Conservation (phyloP, 495 filamentous ascomycete species). For the Daldinia loculata region DNA sequence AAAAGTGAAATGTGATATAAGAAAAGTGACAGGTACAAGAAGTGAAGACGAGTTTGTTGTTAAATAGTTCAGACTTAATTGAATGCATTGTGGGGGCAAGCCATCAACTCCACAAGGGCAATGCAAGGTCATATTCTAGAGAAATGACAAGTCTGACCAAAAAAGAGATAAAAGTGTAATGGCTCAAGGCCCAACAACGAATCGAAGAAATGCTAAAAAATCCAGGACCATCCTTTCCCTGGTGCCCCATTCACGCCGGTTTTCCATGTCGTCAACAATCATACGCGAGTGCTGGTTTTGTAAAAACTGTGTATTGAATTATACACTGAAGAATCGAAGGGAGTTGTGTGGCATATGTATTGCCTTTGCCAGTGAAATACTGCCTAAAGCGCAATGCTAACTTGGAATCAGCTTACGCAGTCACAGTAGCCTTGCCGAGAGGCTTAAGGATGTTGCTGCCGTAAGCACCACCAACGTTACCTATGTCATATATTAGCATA, state of each 20-base stretch:
- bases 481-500: conserved; percentile 53
- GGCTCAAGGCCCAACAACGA: conserved; percentile 36
- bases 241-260: conserved; percentile 23
- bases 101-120: not conserved
- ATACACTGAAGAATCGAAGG: conserved; percentile 51
- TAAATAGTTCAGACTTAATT: conserved; percentile 32
- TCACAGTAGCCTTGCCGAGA: conserved; percentile 47
- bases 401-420: conserved; percentile 36
- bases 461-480: conserved; percentile 74
- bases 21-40: conserved; percentile 34
- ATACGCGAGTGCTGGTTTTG: conserved; percentile 19
- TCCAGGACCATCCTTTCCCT: conserved; percentile 28
- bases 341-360: not conserved
- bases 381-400: conserved; percentile 19
- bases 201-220: conserved; percentile 37
- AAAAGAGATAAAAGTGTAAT: conserved; percentile 23
- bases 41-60: conserved; percentile 27
- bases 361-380: conserved; percentile 28
- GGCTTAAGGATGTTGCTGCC: conserved; percentile 68
- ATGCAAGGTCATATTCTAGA: conserved; percentile 14
- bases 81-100: conserved; percentile 3
- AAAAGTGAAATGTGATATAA: conserved; percentile 20
- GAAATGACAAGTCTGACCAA: conserved; percentile 22
- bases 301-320: conserved; percentile 31
- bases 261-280: conserved; percentile 39